Base-by-base conservation (phyloP, 495 filamentous ascomycete genomes). In the Aspergillus sclerotiicarbonarius region DNA sequence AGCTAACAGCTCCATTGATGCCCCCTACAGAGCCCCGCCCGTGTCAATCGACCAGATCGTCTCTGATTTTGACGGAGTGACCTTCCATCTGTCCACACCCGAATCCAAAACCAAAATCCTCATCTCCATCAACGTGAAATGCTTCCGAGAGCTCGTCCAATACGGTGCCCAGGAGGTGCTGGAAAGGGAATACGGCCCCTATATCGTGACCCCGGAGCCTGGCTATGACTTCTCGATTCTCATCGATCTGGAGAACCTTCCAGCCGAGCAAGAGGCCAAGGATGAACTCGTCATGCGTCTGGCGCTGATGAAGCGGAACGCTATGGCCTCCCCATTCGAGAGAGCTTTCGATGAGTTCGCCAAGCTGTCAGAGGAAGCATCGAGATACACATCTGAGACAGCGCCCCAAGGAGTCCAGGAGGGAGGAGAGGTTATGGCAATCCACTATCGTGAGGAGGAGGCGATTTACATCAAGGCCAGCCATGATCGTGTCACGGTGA, bases 401-500 rank as follows among this genome's bases (percentile, higher is more conserved):
- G 95, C 95, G 13, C 94, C 94, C 1, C 87, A 93, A 67, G 92
- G 91, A 45, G 80, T 95, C 33, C 76, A 81, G 65, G 92, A 96
- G 76, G 91, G 92, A 30, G 92, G 92, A 39, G 87, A 95, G 62
- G 88, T 97, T 21, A 96, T 94, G 88, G 88, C 92, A 3, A 94
- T 98, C 58, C 92, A 97, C 64, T 98, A 98, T 76, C 87, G 94
- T 16, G 95, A 98, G 62, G 94, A 98, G 77, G 94, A 98, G 70
- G 94, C 94, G n/a, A 97, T 98, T 68, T 98, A 96, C 73, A 91
- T 98, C 79, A 96, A 98, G 74, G 93, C 94, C 32, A 95, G 89
- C 71, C 88, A 92, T 70, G 94, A 98, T 69, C 87, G 94, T 53
- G 95, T 98, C 39, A 98, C 94, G 0, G 92, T 98, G 66, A 98